Conservation (phyloP, 2,329 filamentous ascomycete species). For the Colletotrichum costaricense region DNA sequence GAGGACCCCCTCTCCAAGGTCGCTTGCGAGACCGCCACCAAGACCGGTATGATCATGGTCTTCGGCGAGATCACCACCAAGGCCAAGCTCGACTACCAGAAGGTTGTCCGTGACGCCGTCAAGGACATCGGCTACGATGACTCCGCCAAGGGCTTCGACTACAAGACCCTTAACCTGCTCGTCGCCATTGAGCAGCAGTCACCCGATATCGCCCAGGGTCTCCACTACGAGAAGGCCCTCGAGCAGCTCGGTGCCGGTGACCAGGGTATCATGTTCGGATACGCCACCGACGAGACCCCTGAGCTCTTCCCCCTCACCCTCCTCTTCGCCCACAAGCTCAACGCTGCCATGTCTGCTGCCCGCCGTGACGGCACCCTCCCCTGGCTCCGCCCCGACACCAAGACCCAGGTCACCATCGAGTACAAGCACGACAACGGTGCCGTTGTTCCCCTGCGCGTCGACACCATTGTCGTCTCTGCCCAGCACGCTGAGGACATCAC, state of each 20-base stretch:
- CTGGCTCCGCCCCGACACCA: conserved; percentile 98
- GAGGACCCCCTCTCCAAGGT: conserved; percentile 98
- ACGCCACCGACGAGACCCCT: conserved; percentile 98
- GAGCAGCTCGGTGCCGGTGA: conserved; percentile 99
- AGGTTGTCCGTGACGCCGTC: conserved; percentile 92
- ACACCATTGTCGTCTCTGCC: conserved; percentile 96
- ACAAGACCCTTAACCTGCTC: conserved; percentile 99
- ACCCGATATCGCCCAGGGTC: conserved; percentile 97
- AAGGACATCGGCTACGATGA: conserved; percentile 99
- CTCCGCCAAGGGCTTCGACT: conserved; percentile 98
- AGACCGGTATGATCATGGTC: conserved; percentile 99
- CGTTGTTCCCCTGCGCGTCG: conserved; percentile 89
- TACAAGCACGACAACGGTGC: conserved; percentile 97
- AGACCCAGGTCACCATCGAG: conserved; percentile 99
- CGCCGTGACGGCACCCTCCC: conserved; percentile 88
- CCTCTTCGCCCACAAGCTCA: conserved; percentile 95
- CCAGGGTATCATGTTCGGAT: conserved; percentile 99
- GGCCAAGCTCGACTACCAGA: conserved; percentile 96
- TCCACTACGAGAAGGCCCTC: conserved; percentile 96
- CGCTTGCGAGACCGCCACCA: conserved; percentile 98
- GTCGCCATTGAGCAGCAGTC: conserved; percentile 99
- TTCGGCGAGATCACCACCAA: conserved; percentile 99
- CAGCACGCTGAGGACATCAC: conserved; percentile 91
- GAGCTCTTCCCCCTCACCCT: conserved; percentile 96
- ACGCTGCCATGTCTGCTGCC: conserved; percentile 91